Base-by-base conservation (phyloP, 1,139 yeast genomes). In the Geotrichum carabidarum region DNA sequence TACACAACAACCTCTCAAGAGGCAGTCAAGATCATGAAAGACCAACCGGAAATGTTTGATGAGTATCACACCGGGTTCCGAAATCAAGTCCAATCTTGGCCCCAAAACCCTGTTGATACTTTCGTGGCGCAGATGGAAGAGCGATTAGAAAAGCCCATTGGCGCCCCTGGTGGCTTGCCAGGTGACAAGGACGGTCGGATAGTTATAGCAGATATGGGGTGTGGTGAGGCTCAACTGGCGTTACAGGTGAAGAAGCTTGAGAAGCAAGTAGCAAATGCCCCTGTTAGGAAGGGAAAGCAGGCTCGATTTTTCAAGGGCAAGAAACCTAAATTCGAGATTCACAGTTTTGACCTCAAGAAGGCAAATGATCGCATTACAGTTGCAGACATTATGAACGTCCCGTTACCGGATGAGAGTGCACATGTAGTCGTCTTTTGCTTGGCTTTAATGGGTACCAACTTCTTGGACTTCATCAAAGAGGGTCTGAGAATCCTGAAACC, bases 391-490 rank as follows among this genome's bases (percentile, higher is more conserved):
- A 86, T 83, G 66, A 79, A 89, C 63, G 96, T 93, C 8, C 99
- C 99, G 31, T 70, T 94, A 61, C 79, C 77, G 1, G 89, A 89
- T 66, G 79, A 78, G 51, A 84, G 94, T 1, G 88, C 90, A 63
- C 81, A 91, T 30, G 78, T 93, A 48, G 99, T 88, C 14, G 80
- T 93, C 9, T 93, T 91, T 70, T 93, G 99, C 70, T 77, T 93
- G 56, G 94, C 98, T 0, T 76, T 93, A 61, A 93, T 94, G 99
- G 99, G 99, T 5, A 93, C 98, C 5, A 93, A 93, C 67, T 90
- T 91, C 68, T 74, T 91, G 58, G 98, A 93, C 67, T 94, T 93
- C 67, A 81, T 93, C 55, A 77, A 83, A 57, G 99, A 93, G 68
- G 99, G 97, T 0, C 78, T 86, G 67, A 78, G 99, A 62, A 78